Base-by-base conservation (phyloP, 306 rosid genomes). In the Macrotyloma uniflorum region DNA sequence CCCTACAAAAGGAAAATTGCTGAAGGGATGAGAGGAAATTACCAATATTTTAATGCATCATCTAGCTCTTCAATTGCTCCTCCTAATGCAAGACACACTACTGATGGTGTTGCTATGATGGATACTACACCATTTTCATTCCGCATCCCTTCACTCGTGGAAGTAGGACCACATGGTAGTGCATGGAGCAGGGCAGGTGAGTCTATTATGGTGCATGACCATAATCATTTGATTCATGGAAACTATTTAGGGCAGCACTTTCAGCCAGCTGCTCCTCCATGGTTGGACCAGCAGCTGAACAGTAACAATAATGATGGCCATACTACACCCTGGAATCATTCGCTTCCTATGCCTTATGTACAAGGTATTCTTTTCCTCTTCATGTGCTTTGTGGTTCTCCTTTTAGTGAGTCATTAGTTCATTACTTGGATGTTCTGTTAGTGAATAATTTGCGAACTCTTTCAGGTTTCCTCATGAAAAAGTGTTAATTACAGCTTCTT, bases 1-100 rank as follows among this genome's bases (percentile, higher is more conserved):
- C 97, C 90, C 22, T 86, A 79, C 87, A 96, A 96, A 88, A 90
- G 93, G 85, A 96, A 96, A 87, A 63, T 47, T 67, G 81, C 87
- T 3, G 97, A 91, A 84, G 91, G 90, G 36, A 74, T 86, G 28
- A 85, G 89, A 6, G 97, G 97, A 81, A 80, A 82, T 79, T 72
- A 78, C 53, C 99, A 87, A 47, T 80, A 86, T 70, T 88, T 85
- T 67, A 90, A 84, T 77, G 86, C 83, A 59, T 82, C 89, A 12
- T 89, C 90, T 67, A 83, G 89, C 85, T 86, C 97, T 74, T 91
- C 93, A 18, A 79, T 80, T 43, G 81, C 85, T 69, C 89, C 93
- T 46, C 84, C 85, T 38, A 89, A 83, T 85, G 65, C 90, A 33
- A 85, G 97, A 79, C 90, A 88, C 32, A 63, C 87, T 18, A 54